Evolutionary conservation across 495 filamentous ascomycete species (phyloP).

Genomic region (Xylaria cubensis): DNA sequence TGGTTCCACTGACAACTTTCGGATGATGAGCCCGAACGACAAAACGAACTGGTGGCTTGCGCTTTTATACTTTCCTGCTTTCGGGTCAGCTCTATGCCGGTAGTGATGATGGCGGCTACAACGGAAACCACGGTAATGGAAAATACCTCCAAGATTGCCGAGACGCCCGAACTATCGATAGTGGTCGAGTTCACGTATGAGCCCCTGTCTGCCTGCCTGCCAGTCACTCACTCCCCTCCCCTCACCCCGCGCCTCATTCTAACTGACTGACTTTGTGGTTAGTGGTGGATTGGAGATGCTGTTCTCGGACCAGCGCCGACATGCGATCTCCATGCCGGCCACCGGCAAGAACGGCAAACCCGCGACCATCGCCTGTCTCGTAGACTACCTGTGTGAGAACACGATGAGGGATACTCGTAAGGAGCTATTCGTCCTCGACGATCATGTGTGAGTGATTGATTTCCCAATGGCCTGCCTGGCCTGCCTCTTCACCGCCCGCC

Average conservation of each 20-base stretch:
- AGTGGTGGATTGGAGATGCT: constrained; percentile 97
- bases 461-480: background rate
- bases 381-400: constrained; percentile 80
- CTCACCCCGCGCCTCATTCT: background rate
- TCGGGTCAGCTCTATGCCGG: constrained; percentile 7
- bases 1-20: background rate
- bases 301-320: constrained; percentile 80
- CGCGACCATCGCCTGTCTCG: constrained; percentile 76
- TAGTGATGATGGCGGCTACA: constrained; percentile 32
- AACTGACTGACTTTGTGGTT: background rate
- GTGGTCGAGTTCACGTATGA: constrained; percentile 79
- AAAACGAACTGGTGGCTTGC: background rate
- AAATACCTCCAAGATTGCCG: constrained; percentile 23
- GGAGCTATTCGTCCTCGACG: constrained; percentile 89
- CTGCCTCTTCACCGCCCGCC: constrained; percentile 19
- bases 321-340: constrained; percentile 72
- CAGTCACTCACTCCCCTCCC: too few relatives aligned
- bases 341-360: constrained; percentile 61
- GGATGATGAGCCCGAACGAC: background rate
- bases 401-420: constrained; percentile 84
- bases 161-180: constrained; percentile 52
- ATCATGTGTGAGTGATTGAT: constrained; percentile 72
- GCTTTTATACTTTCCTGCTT: background rate
- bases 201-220: too few relatives aligned
- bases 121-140: constrained; percentile 19